These are phyloP conservation scores for Jacaranda copaia DNA, from an alignment of 257 asterid species.

Conservation along the genomic window DNA sequence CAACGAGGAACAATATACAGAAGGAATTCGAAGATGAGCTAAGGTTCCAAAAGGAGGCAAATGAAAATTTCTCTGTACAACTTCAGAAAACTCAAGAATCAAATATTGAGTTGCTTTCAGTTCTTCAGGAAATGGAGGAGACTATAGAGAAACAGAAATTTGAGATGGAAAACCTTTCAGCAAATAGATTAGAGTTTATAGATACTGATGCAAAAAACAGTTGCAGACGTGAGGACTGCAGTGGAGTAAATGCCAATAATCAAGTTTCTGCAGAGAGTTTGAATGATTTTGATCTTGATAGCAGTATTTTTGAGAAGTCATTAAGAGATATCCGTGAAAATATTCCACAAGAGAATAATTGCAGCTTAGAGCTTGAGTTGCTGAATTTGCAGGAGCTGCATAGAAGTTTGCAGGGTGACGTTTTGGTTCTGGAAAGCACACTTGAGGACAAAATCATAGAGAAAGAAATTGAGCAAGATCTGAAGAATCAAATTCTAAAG, in stretches of 20 bases:
- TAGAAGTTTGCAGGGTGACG: conserved; percentile 25
- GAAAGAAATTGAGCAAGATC: conserved; percentile 41
- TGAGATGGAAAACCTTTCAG: conserved; percentile 44
- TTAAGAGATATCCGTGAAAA: too few relatives aligned
- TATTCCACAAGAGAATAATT: neutral
- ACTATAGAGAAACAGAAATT: conserved; percentile 48
- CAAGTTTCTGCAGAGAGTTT: conserved; percentile 9
- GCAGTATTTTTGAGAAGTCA: too few relatives aligned
- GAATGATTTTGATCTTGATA: neutral
- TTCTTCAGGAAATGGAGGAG: conserved; percentile 64
- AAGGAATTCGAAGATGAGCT: conserved; percentile 48
- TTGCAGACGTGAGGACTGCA: too few relatives aligned
- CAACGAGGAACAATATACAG: conserved; percentile 28
- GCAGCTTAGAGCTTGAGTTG: conserved; percentile 34
- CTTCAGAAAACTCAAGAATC: conserved; percentile 59
- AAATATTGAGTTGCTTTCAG: conserved; percentile 49
- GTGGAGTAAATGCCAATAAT: neutral
- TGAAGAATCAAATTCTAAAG: conserved; percentile 40
- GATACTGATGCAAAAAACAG: too few relatives aligned
- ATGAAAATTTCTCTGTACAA: conserved; percentile 38
- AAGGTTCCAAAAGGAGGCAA: conserved; percentile 46
- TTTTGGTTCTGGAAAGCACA: conserved; percentile 38
- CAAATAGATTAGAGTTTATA: neutral
- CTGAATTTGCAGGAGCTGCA: conserved; percentile 36
- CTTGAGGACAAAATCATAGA: conserved; percentile 42